A percentile compares a stretch with the other conserved stretches of the same genome.
phyloP scores from a whole-genome alignment of 768 basidiomycete species.

The Lanmaoa pseudosensibilis region DNA sequence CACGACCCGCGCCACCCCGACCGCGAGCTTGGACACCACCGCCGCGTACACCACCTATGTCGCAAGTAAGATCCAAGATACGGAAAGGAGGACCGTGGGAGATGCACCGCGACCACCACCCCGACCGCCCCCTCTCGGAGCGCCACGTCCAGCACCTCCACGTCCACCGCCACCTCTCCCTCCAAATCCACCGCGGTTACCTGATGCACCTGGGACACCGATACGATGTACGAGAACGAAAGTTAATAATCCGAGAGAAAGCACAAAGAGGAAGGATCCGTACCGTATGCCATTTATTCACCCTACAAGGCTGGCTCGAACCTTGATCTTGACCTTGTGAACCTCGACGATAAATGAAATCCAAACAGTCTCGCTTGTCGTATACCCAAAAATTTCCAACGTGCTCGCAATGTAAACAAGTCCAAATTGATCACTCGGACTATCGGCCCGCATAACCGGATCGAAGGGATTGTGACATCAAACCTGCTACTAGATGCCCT shows the following conservation, averaged over 20 bases:
- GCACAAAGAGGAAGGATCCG: background rate
- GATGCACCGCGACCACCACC: slow-evolving; percentile 41
- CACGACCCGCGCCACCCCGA: slow-evolving; percentile 38
- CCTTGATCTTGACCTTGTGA: slow-evolving; percentile 15
- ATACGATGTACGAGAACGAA: background rate
- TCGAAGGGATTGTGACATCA: no score
- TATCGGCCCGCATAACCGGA: no score
- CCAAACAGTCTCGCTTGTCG: background rate
- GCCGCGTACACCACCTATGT: slow-evolving; percentile 17
- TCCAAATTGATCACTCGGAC: slow-evolving; percentile 3
- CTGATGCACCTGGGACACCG: slow-evolving; percentile 51
- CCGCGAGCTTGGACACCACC: slow-evolving; percentile 31
- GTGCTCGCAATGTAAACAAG: slow-evolving; percentile 9
- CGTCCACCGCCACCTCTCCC: slow-evolving; percentile 42
- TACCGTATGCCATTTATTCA: slow-evolving; percentile 39
- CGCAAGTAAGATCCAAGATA: background rate
- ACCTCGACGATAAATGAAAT: background rate
- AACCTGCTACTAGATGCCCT: no score
- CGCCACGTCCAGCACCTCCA: slow-evolving; percentile 39
- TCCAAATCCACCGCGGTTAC: slow-evolving; percentile 74
- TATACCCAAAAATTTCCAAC: slow-evolving; percentile 13
- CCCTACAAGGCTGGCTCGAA: slow-evolving; percentile 13
- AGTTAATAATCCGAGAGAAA: background rate
- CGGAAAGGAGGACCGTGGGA: background rate
- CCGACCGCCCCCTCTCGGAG: slow-evolving; percentile 41